Evolutionary conservation across 139 green algal genomes (phyloP).

Genomic region (Asterochloris erici): DNA sequence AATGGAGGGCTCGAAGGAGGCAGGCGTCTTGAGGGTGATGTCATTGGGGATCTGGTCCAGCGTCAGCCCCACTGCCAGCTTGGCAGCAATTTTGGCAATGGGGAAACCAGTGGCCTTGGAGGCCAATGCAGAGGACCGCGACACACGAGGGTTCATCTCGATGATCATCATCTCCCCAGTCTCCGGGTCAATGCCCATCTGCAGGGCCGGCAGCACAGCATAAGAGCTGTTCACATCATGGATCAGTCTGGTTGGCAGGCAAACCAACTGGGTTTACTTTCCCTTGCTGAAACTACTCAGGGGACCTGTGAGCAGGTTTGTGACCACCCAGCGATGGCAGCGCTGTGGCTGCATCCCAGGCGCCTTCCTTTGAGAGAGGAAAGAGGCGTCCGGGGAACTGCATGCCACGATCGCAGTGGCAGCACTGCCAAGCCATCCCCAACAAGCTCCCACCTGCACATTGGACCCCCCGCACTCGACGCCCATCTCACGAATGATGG

Average conservation of each 20-base stretch:
- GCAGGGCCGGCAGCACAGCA: background rate
- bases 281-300: too few species aligned
- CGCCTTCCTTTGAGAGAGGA: too few species aligned
- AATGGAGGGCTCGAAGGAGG: slow-evolving; percentile 98
- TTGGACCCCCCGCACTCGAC: slow-evolving; percentile 82
- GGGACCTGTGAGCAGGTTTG: too few species aligned
- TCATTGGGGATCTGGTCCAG: slow-evolving; percentile 98
- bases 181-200: slow-evolving; percentile 90
- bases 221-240: too few species aligned
- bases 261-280: too few species aligned
- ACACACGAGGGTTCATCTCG: slow-evolving; percentile 99
- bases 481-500: slow-evolving; percentile 97
- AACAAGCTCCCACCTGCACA: background rate
- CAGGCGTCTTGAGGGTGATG: slow-evolving; percentile 98
- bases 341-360: too few species aligned
- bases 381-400: too few species aligned
- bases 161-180: slow-evolving; percentile 95
- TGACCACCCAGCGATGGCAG: too few species aligned
- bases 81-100: slow-evolving; percentile 99
- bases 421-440: too few species aligned
- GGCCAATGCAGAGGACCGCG: slow-evolving; percentile 93
- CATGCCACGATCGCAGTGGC: too few species aligned
- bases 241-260: too few species aligned
- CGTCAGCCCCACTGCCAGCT: slow-evolving; percentile 95
- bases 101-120: slow-evolving; percentile 98